Conservation (phyloP, 441 rosid species). For the Jatropha multifida region DNA sequence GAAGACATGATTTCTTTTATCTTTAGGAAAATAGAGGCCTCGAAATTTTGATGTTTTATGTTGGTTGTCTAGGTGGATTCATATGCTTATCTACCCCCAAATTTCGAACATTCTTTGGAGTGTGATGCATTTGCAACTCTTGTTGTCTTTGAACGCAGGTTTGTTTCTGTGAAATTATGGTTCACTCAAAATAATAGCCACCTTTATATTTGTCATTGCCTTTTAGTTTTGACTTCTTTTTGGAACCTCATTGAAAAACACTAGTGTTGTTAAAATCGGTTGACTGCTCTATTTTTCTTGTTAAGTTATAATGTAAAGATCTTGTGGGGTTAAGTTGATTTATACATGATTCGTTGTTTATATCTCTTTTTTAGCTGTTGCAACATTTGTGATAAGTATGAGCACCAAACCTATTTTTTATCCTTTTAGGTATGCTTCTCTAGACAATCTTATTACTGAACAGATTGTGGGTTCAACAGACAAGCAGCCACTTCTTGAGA, state of each 20-base stretch:
- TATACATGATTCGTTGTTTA: not conserved
- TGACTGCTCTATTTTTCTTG: not conserved
- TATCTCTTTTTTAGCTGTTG: conserved; percentile 8
- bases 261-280: not conserved
- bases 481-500: conserved; percentile 83
- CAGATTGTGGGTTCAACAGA: conserved; percentile 73
- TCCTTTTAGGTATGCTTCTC: conserved; percentile 52
- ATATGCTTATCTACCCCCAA: conserved; percentile 83
- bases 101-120: conserved; percentile 55
- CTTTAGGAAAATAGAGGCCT: not conserved
- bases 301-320: not conserved
- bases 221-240: conserved; percentile 14
- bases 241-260: not conserved
- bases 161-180: conserved; percentile 14
- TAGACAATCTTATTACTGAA: conserved; percentile 54
- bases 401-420: conserved; percentile 8
- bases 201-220: not conserved
- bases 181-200: not conserved
- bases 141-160: conserved; percentile 74
- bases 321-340: conserved; percentile 14
- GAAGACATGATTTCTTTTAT: not conserved
- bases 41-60: conserved; percentile 17
- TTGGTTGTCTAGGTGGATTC: conserved; percentile 68
- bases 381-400: conserved; percentile 7
- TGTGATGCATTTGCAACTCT: conserved; percentile 66